Evolutionary conservation across 148 eudicot genomes (phyloP).

Genomic region (Talinum fruticosum): DNA sequence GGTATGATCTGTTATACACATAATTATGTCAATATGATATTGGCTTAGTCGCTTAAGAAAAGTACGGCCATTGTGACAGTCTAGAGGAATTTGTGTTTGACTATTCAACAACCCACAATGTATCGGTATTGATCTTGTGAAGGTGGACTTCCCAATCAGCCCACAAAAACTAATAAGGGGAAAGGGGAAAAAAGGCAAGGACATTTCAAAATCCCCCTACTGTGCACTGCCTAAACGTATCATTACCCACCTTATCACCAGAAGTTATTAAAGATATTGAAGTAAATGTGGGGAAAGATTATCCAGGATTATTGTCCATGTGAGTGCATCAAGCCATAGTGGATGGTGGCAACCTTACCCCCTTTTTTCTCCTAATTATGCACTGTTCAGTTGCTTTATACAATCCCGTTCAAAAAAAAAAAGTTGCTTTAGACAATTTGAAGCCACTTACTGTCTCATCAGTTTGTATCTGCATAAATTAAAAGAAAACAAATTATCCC

Average conservation of each 20-base stretch:
- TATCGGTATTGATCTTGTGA: not conserved
- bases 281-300: not conserved
- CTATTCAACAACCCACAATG: not conserved
- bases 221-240: not conserved
- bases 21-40: not conserved
- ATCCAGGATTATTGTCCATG: not conserved
- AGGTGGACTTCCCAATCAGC: not conserved
- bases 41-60: not conserved
- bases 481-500: not conserved
- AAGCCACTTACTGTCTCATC: not conserved
- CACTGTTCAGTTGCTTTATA: not conserved
- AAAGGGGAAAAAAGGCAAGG: not conserved
- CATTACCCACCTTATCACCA: not conserved
- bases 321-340: not conserved
- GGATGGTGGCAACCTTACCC: not conserved
- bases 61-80: not conserved
- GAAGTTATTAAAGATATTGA: too few relatives aligned
- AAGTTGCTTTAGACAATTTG: not conserved
- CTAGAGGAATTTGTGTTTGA: slow-evolving; percentile 2
- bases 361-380: not conserved
- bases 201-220: not conserved
- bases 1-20: slow-evolving; percentile 34
- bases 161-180: not conserved
- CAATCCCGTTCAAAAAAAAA: too few relatives aligned
- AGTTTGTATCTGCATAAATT: not conserved